Evolutionary conservation across 2,329 filamentous ascomycete genomes (phyloP), one percentile per base, ranked within the genome.

Genomic region (Dactylellina cionopaga): DNA sequence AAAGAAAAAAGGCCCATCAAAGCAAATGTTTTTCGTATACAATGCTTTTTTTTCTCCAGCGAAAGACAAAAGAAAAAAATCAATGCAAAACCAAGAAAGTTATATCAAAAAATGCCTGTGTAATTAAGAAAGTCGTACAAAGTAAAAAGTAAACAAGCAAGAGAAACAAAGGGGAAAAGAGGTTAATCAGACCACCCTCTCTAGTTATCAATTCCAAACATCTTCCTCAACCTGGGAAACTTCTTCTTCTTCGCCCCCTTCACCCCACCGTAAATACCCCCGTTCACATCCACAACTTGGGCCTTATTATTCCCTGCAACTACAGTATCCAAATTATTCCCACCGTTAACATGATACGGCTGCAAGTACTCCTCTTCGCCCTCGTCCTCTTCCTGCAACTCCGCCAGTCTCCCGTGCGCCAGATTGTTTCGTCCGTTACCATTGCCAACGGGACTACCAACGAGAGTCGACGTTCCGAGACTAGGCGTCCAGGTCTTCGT

Each of bases 171-270:
- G 46, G 17, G 24, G 13, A 17, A 27, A 54, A 54, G 9, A 35
- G 17, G 17, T 25, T n/a, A 55, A 19, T 10, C 10, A 39, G 19
- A 39, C 49, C 17, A 49, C 11, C 15, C 37, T 39, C 0, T 52
- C 44, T 49, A 72, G 65, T 72, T 59, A 17, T 72, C 59, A 49
- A 72, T 72, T 15, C 68, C 68, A 46, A 72, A 72, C 52, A 72
- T 72, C 52, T 56, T 63, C 24, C 68, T 65, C 68, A 72, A 55
- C 37, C 58, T 52, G 33, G 52, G 54, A 35, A 72, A 72, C 59
- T 72, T 72, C 59, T 72, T 72, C 44, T 72, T 72, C 59, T 72
- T 72, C 22, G 31, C 49, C 9, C 46, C 19, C 46, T 72, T 72
- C 3, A 49, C 24, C 17, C 41, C 29, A 11, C 55, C 39, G n/a